Percentiles rank a stretch among this genome's conserved stretches.
These are phyloP conservation scores for Coniochaeta sp. DNA, from an alignment of 2,329 filamentous ascomycete genomes.

Conservation along the genomic window DNA sequence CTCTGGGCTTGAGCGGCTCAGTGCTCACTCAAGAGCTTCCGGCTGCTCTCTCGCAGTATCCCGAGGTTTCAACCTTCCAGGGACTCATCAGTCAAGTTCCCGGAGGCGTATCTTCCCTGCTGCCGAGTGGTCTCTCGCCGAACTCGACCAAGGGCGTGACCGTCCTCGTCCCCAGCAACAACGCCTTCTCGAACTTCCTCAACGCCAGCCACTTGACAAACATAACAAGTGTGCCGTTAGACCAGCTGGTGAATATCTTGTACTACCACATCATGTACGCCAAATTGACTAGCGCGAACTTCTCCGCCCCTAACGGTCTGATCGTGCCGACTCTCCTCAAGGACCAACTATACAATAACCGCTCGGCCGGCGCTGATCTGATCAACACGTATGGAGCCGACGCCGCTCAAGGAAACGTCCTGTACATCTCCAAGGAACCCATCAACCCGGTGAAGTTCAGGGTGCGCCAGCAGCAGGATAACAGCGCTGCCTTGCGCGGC, in stretches of 20 bases:
- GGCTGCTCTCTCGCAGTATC: neutral
- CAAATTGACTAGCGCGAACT: conserved; percentile 7
- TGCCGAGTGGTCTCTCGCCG: neutral
- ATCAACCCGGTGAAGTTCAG: conserved; percentile 7
- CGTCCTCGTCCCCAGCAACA: conserved; percentile 7
- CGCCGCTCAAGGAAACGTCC: conserved; percentile 12
- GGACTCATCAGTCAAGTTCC: neutral
- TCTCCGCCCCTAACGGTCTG: conserved; percentile 9
- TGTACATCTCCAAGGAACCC: conserved; percentile 7
- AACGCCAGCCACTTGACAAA: neutral
- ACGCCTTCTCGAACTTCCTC: conserved; percentile 5
- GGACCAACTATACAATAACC: conserved; percentile 12
- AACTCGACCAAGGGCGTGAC: conserved; percentile 4
- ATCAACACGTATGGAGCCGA: conserved; percentile 7
- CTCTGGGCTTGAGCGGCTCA: neutral
- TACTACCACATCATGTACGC: conserved; percentile 12
- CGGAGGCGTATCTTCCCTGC: neutral
- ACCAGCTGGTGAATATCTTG: conserved; percentile 3
- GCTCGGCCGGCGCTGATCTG: conserved; percentile 8
- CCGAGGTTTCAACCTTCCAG: neutral
- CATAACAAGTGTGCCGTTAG: neutral
- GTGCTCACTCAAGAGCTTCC: neutral
- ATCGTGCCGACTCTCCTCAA: conserved; percentile 13
- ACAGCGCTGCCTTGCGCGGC: conserved; percentile 6
- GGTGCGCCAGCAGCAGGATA: conserved; percentile 8